Evolutionary conservation across 139 green algal species (phyloP), one percentile per base, ranked within the genome.

Genomic region (Gonium pectorale): DNA sequence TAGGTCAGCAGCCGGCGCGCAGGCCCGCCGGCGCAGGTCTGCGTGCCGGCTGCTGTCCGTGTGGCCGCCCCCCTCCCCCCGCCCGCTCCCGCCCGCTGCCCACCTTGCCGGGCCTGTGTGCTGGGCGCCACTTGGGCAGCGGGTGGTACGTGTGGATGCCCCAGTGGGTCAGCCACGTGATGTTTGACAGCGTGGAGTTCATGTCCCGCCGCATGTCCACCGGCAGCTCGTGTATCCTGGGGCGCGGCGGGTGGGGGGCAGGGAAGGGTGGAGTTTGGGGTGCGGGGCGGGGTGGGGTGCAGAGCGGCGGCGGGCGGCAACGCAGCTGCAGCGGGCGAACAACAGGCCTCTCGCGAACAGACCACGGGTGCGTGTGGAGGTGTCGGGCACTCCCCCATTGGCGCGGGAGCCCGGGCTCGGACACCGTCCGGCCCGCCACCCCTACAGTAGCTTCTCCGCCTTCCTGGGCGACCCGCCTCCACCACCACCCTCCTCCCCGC

Each of bases 141-240:
- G 52, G 38, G 46, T 87, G 60, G 75, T 86, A 68, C 1, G 13
- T 37, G 29, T 86, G 24, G 5, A 90, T 67, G 21, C 87, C 87
- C 87, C 87, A 90, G 67, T 90, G 87, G 11, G 87, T 90, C 0
- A 90, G 44, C 87, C 87, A 90, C 3, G 81, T 90, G 13, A 67
- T 49, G 44, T 88, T 86, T 38, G 41, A 46, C 41, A 80, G 24
- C 26, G 24, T 21, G 5, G 43, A 11, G 15, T 44, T 35, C 59
- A 68, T 52, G 5, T 56, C 3, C 31, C 13, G 17, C 27, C 33
- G 63, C 63, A 70, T 51, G 9, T 35, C 21, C 17, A 49, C 15
- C 26, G n/a, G 64, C 35, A 46, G 35, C 64, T 70, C 64, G 5
- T 49, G 35, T 35, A n/a, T 13, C 3, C 64, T 70, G 64, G 29